phyloP scores from a whole-genome alignment of 257 asterid species.

The Catharanthus roseus region DNA sequence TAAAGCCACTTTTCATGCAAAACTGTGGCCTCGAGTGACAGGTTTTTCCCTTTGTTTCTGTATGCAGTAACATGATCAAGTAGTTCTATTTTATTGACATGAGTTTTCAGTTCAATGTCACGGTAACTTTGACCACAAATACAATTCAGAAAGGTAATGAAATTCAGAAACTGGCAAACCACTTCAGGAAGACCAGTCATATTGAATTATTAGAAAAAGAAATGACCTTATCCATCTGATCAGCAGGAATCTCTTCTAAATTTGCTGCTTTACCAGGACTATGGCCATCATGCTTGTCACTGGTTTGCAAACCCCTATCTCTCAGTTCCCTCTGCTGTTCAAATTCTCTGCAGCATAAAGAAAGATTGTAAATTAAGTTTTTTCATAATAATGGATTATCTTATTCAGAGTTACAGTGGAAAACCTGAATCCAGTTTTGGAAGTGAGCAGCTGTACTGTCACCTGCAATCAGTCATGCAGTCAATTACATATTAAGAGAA shows the following conservation, averaged over 20 bases:
- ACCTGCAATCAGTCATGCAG: conserved; percentile 47
- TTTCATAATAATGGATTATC: conserved; percentile 13
- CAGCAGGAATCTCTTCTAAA: conserved; percentile 37
- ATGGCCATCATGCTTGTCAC: conserved; percentile 41
- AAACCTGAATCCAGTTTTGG: conserved; percentile 98
- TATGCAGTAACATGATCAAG: background rate
- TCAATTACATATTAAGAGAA: conserved; percentile 14
- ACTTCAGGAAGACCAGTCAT: background rate
- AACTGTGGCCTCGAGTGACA: background rate
- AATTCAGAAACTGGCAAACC: background rate
- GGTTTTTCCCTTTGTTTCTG: background rate
- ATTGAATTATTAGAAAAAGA: background rate
- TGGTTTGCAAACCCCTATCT: conserved; percentile 70
- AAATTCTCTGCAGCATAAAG: conserved; percentile 62
- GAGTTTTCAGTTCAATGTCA: background rate
- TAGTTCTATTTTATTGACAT: background rate
- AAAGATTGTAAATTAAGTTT: conserved; percentile 17
- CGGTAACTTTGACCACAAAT: background rate
- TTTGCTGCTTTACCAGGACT: conserved; percentile 40
- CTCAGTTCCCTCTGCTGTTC: conserved; percentile 98
- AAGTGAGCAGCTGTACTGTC: conserved; percentile 86
- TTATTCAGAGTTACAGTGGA: conserved; percentile 21
- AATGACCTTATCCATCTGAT: conserved; percentile 48
- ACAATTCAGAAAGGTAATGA: conserved; percentile 1
- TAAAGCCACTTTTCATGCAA: background rate